phyloP scores from a whole-genome alignment of 2,329 filamentous ascomycete genomes.

The Cytospora schulzeri region DNA sequence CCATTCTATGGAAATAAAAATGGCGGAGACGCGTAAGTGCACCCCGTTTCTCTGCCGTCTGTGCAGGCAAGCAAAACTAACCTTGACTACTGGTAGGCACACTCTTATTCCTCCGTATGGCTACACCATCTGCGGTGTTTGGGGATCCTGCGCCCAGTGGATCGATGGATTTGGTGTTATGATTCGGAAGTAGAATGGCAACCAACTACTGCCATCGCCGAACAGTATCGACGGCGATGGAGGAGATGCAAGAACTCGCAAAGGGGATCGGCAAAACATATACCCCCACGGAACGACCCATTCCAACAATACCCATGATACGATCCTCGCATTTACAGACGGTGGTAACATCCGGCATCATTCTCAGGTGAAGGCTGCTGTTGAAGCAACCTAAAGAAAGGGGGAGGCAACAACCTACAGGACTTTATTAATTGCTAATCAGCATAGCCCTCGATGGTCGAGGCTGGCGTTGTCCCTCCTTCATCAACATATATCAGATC shows the following conservation, averaged over 20 bases:
- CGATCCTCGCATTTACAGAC: conserved; percentile 8
- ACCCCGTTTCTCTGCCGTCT: neutral
- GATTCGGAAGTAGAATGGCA: conserved; percentile 25
- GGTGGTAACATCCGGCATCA: conserved; percentile 6
- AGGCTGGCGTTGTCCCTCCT: conserved; percentile 25
- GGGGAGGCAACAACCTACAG: conserved; percentile 5
- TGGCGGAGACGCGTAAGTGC: conserved; percentile 79
- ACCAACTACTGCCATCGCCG: neutral
- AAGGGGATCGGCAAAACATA: neutral
- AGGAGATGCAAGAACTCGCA: neutral
- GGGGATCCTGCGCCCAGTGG: conserved; percentile 79
- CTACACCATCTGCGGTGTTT: conserved; percentile 84
- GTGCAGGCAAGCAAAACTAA: conserved; percentile 7
- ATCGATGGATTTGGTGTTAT: conserved; percentile 85
- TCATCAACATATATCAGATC: neutral
- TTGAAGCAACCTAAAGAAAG: neutral
- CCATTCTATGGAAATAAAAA: conserved; percentile 78
- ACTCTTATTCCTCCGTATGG: conserved; percentile 87
- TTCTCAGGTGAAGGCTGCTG: neutral
- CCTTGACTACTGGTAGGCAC: conserved; percentile 58
- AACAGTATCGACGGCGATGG: neutral
- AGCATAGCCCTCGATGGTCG: conserved; percentile 12
- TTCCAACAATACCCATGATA: neutral
- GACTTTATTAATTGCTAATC: conserved; percentile 26
- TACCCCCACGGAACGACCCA: neutral